Percentiles rank a stretch among this genome's conserved stretches.
Conservation (phyloP, 345 rosid genomes). For the Garcia nutans region DNA sequence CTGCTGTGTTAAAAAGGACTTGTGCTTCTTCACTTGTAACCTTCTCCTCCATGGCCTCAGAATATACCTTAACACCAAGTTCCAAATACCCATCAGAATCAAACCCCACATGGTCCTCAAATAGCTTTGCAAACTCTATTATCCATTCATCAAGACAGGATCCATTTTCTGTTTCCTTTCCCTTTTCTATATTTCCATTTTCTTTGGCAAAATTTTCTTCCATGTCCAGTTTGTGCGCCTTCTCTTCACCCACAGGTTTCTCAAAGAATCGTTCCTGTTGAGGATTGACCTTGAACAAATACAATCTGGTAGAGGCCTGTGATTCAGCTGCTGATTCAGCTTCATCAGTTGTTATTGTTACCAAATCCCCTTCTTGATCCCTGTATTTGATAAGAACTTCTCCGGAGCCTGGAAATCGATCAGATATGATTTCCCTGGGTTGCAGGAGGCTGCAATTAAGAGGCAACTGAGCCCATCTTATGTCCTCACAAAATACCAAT, state of each 20-base stretch:
- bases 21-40: slow-evolving; percentile 89
- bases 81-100: slow-evolving; percentile 69
- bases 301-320: slow-evolving; percentile 51
- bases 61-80: slow-evolving; percentile 72
- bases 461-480: slow-evolving; percentile 75
- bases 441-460: slow-evolving; percentile 62
- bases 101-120: slow-evolving; percentile 71
- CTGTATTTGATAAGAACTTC: slow-evolving; percentile 74
- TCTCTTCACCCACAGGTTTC: slow-evolving; percentile 34
- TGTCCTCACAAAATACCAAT: slow-evolving; percentile 71
- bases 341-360: slow-evolving; percentile 79
- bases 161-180: slow-evolving; percentile 32
- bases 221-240: slow-evolving; percentile 13
- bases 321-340: slow-evolving; percentile 59
- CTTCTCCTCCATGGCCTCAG: slow-evolving; percentile 90
- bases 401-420: slow-evolving; percentile 63
- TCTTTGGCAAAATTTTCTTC: neutral
- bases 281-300: slow-evolving; percentile 60
- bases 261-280: slow-evolving; percentile 55
- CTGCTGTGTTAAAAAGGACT: slow-evolving; percentile 60
- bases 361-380: slow-evolving; percentile 89
- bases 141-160: slow-evolving; percentile 76
- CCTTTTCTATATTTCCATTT: slow-evolving; percentile 37
- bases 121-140: slow-evolving; percentile 69
- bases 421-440: slow-evolving; percentile 64